Evolutionary conservation across 352 stramenopile species (phyloP).

Genomic region (Globisporangium cederbergense): DNA sequence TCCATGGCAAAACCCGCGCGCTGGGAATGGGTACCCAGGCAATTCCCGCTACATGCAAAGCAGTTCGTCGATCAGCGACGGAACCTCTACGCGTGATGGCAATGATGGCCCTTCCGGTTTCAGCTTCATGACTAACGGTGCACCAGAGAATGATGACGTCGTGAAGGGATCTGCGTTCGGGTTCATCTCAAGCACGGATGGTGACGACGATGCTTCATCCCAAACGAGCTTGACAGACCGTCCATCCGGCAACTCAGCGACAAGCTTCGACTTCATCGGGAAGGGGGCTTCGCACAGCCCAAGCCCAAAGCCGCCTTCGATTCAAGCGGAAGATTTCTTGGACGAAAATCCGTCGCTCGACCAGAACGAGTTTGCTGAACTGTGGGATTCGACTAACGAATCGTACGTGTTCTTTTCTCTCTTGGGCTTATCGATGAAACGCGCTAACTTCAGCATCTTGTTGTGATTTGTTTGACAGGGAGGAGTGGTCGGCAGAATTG

Average conservation of each 20-base stretch:
- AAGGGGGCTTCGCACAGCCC: slow-evolving; percentile 16
- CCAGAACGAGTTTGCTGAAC: slow-evolving; percentile 56
- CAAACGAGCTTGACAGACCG: slow-evolving; percentile 39
- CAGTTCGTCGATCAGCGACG: slow-evolving; percentile 23
- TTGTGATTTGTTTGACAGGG: slow-evolving; percentile 27
- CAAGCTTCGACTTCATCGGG: slow-evolving; percentile 40
- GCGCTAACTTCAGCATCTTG: not conserved
- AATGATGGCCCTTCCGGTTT: slow-evolving; percentile 34
- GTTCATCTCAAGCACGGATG: slow-evolving; percentile 58
- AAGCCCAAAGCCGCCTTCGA: slow-evolving; percentile 24
- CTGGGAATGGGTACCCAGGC: slow-evolving; percentile 29
- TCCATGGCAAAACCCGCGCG: slow-evolving; percentile 20
- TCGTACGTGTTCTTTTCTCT: slow-evolving; percentile 39
- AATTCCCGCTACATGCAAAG: slow-evolving; percentile 22
- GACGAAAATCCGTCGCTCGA: slow-evolving; percentile 41
- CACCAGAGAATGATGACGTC: slow-evolving; percentile 12
- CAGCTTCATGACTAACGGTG: slow-evolving; percentile 37
- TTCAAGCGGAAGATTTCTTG: slow-evolving; percentile 61
- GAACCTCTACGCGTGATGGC: slow-evolving; percentile 17
- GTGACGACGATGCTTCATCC: slow-evolving; percentile 43
- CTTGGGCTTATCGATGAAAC: not conserved
- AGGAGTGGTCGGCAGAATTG: slow-evolving; percentile 72
- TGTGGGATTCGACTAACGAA: slow-evolving; percentile 80
- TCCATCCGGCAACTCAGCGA: slow-evolving; percentile 34
- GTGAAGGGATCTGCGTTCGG: slow-evolving; percentile 61